Evolutionary conservation across 176 grass and related monocot species (phyloP).

Genomic region (Dactylis glomerata): DNA sequence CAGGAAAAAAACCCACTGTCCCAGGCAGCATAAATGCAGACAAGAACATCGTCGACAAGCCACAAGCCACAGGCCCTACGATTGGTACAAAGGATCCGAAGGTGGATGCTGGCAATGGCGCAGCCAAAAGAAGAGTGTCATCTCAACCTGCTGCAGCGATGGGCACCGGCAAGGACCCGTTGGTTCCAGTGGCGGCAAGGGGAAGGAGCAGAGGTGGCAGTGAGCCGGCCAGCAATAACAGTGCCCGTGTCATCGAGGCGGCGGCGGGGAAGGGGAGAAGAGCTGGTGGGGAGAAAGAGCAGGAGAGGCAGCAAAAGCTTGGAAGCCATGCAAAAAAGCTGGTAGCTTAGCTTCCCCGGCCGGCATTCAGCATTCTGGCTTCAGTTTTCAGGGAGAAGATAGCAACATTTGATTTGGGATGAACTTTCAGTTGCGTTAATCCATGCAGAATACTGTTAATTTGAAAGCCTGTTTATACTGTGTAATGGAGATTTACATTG

Average conservation of each 20-base stretch:
- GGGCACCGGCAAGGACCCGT: not conserved
- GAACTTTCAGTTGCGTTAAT: not conserved
- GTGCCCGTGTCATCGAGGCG: not conserved
- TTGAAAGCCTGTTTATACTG: not conserved
- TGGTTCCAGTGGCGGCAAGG: not conserved
- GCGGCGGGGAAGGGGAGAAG: conserved; percentile 16
- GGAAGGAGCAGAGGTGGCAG: not conserved
- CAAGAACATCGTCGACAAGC: conserved; percentile 9
- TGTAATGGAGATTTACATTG: not conserved
- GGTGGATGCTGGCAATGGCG: not conserved
- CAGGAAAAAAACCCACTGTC: conserved; percentile 10
- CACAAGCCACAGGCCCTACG: not conserved
- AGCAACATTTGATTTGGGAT: not conserved
- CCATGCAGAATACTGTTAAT: not conserved
- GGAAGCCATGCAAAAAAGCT: conserved; percentile 33
- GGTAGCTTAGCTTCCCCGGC: conserved; percentile 3
- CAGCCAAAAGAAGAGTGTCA: conserved; percentile 12
- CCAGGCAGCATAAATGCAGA: not conserved
- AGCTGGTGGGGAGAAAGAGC: conserved; percentile 30
- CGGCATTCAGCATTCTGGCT: not conserved
- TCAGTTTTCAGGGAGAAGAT: not conserved
- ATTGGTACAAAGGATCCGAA: conserved; percentile 16
- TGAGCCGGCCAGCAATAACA: not conserved
- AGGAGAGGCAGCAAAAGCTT: conserved; percentile 19
- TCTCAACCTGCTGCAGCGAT: not conserved